Conservation (phyloP, 2,329 filamentous ascomycete genomes). For the Escovopsis weberi region DNA sequence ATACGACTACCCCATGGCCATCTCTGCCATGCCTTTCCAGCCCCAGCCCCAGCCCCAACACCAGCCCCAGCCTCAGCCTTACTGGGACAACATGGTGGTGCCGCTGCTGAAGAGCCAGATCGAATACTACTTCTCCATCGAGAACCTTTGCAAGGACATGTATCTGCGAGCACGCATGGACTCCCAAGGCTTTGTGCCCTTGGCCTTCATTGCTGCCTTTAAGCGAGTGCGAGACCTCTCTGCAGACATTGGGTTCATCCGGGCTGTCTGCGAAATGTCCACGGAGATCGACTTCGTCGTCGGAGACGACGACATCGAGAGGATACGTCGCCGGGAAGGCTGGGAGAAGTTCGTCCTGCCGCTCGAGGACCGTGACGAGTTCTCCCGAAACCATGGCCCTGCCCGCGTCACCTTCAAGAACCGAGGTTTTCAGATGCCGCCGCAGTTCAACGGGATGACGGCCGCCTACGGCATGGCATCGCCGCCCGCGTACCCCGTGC, state of each 20-base stretch:
- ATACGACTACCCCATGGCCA: constrained; percentile 26
- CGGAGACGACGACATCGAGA: constrained; percentile 64
- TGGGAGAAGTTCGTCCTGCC: constrained; percentile 73
- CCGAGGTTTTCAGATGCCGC: constrained; percentile 14
- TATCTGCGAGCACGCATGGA: constrained; percentile 89
- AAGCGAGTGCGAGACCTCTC: constrained; percentile 44
- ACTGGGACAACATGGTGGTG: constrained; percentile 37
- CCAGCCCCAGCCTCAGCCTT: constrained; percentile 20
- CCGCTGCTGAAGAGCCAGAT: constrained; percentile 37
- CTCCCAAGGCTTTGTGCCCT: constrained; percentile 75
- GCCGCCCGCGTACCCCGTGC: constrained; percentile 15
- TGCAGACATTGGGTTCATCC: constrained; percentile 56
- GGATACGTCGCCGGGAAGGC: constrained; percentile 57
- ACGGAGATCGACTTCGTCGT: constrained; percentile 58
- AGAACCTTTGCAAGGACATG: constrained; percentile 88
- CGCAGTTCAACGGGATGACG: constrained; percentile 19
- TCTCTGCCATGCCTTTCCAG: constrained; percentile 21
- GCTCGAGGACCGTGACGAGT: constrained; percentile 54
- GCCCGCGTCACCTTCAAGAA: constrained; percentile 24
- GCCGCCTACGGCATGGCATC: constrained; percentile 17
- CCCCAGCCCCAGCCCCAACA: constrained; percentile 7
- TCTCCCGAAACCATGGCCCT: constrained; percentile 59
- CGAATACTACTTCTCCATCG: constrained; percentile 94
- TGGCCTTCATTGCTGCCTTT: constrained; percentile 72
- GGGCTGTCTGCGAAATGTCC: constrained; percentile 59